phyloP scores from a whole-genome alignment of 257 asterid species.

The Echium plantagineum region DNA sequence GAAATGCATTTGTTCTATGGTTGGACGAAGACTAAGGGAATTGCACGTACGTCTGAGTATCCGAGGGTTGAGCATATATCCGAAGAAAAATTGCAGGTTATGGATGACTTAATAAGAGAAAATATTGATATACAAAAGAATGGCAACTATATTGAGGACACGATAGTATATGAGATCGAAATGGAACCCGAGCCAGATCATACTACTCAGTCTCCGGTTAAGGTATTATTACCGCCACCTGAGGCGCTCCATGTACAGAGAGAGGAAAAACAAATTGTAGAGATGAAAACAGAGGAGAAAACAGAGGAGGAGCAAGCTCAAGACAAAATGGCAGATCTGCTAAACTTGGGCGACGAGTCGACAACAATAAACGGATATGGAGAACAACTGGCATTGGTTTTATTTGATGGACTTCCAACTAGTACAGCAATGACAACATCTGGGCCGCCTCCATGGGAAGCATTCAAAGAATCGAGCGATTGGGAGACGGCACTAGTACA shows the following conservation, averaged over 20 bases:
- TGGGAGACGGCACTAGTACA: constrained; percentile 80
- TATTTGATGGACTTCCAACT: constrained; percentile 47
- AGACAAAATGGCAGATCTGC: constrained; percentile 45
- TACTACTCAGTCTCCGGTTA: constrained; percentile 40
- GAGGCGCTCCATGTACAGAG: constrained; percentile 28
- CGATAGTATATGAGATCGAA: constrained; percentile 7
- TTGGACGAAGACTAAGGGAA: constrained; percentile 61
- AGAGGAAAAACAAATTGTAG: constrained; percentile 15
- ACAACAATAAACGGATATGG: constrained; percentile 39
- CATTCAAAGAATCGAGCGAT: constrained; percentile 60
- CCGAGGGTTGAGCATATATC: constrained; percentile 76
- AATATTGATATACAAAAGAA: constrained; percentile 6
- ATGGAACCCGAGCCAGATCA: constrained; percentile 15
- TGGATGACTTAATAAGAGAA: constrained; percentile 72
- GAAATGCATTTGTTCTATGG: constrained; percentile 61
- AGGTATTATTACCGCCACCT: constrained; percentile 65
- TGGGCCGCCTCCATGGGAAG: constrained; percentile 63
- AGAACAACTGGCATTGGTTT: constrained; percentile 61
- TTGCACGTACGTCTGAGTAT: constrained; percentile 63
- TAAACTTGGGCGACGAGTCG: constrained; percentile 53
- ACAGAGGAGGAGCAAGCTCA: constrained; percentile 9
- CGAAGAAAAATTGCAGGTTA: constrained; percentile 61
- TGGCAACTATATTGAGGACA: neutral
- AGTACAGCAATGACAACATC: constrained; percentile 19
- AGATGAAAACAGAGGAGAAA: neutral